Percentiles rank a stretch among this genome's conserved stretches.
These are phyloP conservation scores for Taxawa tesnikishii DNA, from an alignment of 2,329 filamentous ascomycete genomes.

Conservation along the genomic window DNA sequence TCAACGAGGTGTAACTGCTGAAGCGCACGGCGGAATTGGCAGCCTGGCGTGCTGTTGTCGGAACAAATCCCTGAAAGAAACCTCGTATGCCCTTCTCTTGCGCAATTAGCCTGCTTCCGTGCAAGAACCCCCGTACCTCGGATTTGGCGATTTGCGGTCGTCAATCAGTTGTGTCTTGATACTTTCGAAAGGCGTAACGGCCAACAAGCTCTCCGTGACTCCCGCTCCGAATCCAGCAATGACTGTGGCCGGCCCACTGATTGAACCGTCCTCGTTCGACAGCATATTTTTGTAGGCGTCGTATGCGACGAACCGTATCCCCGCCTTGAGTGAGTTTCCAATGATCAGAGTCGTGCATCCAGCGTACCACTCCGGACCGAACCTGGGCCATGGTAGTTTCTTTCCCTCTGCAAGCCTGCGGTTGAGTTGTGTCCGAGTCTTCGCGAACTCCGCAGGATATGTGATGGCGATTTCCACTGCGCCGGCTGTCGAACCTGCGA, in stretches of 20 bases:
- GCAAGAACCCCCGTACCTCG: conserved; percentile 86
- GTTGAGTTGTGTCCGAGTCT: conserved; percentile 91
- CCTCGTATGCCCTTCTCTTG: conserved; percentile 78
- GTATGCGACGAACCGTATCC: conserved; percentile 91
- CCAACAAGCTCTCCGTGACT: conserved; percentile 82
- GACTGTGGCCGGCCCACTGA: conserved; percentile 82
- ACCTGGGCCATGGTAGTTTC: conserved; percentile 90
- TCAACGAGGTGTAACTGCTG: conserved; percentile 75
- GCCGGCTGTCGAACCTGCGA: conserved; percentile 87
- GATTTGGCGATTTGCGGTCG: conserved; percentile 75
- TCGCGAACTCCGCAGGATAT: conserved; percentile 93
- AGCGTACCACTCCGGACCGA: conserved; percentile 91
- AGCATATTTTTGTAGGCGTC: conserved; percentile 84
- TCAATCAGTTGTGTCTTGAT: conserved; percentile 99
- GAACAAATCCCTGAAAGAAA: conserved; percentile 95
- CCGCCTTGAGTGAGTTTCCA: conserved; percentile 92
- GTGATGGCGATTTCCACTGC: conserved; percentile 93
- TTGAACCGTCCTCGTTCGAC: conserved; percentile 71
- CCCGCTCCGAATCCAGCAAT: conserved; percentile 90
- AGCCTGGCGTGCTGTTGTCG: conserved; percentile 86
- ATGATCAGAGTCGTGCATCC: conserved; percentile 95
- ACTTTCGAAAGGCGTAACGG: conserved; percentile 92
- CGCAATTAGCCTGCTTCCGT: conserved; percentile 77
- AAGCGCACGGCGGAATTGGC: conserved; percentile 91
- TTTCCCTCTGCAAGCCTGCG: conserved; percentile 64